A percentile compares a stretch with the other conserved stretches of the same genome.
Conservation (phyloP, 768 basidiomycete species). For the Dioszegia crocea region DNA sequence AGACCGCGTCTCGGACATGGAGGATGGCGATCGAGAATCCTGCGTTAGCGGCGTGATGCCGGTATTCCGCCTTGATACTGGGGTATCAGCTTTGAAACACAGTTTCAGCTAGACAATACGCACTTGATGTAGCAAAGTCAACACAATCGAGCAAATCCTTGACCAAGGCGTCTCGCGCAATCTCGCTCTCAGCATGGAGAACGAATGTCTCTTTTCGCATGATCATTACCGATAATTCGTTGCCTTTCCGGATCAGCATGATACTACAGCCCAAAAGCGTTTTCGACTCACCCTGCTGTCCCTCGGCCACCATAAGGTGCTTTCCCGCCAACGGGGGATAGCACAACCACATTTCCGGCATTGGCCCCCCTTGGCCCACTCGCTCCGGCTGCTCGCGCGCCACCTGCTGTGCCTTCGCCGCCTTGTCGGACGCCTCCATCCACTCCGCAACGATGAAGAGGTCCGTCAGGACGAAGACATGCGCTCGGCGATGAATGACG, state of each 20-base stretch:
- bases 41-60: constrained; percentile 18
- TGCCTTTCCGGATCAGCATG: constrained; percentile 54
- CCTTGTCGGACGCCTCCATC: constrained; percentile 65
- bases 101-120: constrained; percentile 44
- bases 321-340: constrained; percentile 96
- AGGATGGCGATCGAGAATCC: constrained; percentile 34
- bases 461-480: constrained; percentile 85
- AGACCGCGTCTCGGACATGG: constrained; percentile 29
- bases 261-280: not conserved
- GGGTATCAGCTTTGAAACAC: constrained; percentile 1
- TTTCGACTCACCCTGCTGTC: constrained; percentile 51
- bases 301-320: constrained; percentile 69
- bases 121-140: constrained; percentile 70
- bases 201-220: constrained; percentile 81
- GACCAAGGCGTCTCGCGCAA: constrained; percentile 62
- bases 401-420: constrained; percentile 40
- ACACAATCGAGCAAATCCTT: constrained; percentile 76
- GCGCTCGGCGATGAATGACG: constrained; percentile 70
- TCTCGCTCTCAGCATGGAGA: constrained; percentile 60
- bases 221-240: constrained; percentile 69
- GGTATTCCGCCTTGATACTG: constrained; percentile 27
- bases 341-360: constrained; percentile 79
- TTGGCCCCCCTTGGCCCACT: constrained; percentile 55
- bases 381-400: constrained; percentile 46
- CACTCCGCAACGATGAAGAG: constrained; percentile 85